Evolutionary conservation across 331 rosid species (phyloP), one percentile per base, ranked within the genome.

Genomic region (Quercus lobata): DNA sequence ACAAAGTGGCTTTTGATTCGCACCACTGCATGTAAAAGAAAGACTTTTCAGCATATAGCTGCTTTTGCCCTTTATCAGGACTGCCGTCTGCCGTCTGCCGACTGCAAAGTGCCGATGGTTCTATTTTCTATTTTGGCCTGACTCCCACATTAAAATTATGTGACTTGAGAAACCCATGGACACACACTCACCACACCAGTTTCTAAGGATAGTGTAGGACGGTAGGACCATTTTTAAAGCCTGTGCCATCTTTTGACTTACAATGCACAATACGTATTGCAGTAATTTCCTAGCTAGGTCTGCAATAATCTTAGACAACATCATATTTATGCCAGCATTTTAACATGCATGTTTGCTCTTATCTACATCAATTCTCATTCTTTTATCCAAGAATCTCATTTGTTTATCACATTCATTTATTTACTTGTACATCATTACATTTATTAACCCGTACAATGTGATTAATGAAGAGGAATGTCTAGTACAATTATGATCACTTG

Each of bases 91-190:
- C 34, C 34, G 84, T 30, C 34, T 30, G 34, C 34, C 34, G 84
- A 46, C 78, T 60, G 35, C 72, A 77, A 60, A 71, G 80, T 60
- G 5, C 44, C 58, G 17, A 25, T 52, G 37, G 78, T 79, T 57
- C 75, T 71, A 37, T 76, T 82, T 73, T 57, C 80, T 62, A 17
- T 65, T 62, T 84, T 62, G 76, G 61, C 72, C 85, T 56, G 73
- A 57, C 68, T 41, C 72, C 22, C 41, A 61, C 74, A 19, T 76
- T 71, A 77, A 80, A 41, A 41, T 41, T 41, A 75, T 52, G 73
- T 18, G 80, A 76, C 78, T 75, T 70, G 88, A 84, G 84, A 86
- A 86, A 86, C 49, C 82, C 84, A 75, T 71, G 87, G 71, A 72
- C 71, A 71, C 54, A 69, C 37, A 32, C 11, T 25, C 72, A 46